These are phyloP conservation scores for Erodium texanum DNA, from an alignment of 441 rosid species.

Conservation along the genomic window DNA sequence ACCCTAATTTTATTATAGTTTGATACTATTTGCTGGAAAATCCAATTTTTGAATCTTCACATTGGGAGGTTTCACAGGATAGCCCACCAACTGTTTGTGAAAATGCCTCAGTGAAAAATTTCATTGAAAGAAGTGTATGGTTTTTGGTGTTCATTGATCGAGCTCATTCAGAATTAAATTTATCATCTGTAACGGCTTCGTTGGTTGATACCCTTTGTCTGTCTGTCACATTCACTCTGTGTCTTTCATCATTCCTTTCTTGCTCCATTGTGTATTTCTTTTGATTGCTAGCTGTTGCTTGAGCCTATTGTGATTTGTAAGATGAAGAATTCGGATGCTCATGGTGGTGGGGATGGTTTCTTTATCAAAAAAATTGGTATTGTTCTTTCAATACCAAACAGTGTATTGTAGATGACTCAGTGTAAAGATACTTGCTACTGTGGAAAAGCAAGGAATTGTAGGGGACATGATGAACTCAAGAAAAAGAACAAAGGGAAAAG, in stretches of 20 bases:
- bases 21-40: too few species aligned
- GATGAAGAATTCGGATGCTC: background rate
- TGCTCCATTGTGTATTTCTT: background rate
- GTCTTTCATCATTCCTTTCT: background rate
- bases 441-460: slow-evolving; percentile 1
- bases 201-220: background rate
- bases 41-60: too few species aligned
- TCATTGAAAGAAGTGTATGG: background rate
- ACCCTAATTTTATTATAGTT: too few species aligned
- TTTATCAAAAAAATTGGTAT: background rate
- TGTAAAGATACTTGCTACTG: background rate
- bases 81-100: slow-evolving; percentile 3
- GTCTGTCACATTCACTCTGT: background rate
- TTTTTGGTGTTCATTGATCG: too few species aligned
- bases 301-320: background rate
- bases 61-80: too few species aligned
- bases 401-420: background rate
- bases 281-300: background rate
- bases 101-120: too few species aligned
- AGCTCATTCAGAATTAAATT: too few species aligned
- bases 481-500: background rate
- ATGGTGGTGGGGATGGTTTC: background rate
- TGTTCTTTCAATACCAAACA: background rate
- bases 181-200: background rate
- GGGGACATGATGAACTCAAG: background rate